phyloP scores from a whole-genome alignment of 2,329 filamentous ascomycete species.

The Penicillium sp. region DNA sequence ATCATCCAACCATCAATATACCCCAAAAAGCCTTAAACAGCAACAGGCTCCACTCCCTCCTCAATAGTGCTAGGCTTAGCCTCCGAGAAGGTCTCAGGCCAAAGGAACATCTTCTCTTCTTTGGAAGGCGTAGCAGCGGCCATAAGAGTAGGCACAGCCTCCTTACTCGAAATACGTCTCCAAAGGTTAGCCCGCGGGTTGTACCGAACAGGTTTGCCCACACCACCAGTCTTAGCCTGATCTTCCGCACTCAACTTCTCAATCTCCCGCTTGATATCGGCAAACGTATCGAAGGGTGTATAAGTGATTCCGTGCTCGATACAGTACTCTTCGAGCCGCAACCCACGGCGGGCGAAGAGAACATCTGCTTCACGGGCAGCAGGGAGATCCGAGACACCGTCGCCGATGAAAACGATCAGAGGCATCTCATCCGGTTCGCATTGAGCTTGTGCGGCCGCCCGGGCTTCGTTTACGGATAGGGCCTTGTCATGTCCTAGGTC shows the following conservation, averaged over 20 bases:
- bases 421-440: conserved; percentile 63
- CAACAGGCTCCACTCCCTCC: conserved; percentile 6
- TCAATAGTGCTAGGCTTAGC: conserved; percentile 34
- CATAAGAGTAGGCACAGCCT: conserved; percentile 53
- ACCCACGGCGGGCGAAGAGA: conserved; percentile 65
- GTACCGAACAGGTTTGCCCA: conserved; percentile 61
- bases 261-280: conserved; percentile 64
- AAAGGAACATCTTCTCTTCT: conserved; percentile 64
- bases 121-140: conserved; percentile 51
- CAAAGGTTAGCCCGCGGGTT: conserved; percentile 70
- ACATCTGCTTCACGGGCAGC: conserved; percentile 67
- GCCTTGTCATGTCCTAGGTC: conserved; percentile 69
- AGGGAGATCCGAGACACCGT: conserved; percentile 67
- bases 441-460: conserved; percentile 54
- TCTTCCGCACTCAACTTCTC: conserved; percentile 60
- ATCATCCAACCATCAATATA: not conserved
- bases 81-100: conserved; percentile 60
- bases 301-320: conserved; percentile 61
- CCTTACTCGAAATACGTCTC: conserved; percentile 62
- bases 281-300: conserved; percentile 65
- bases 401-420: conserved; percentile 68
- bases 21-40: not conserved
- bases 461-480: conserved; percentile 62
- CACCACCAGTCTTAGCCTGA: conserved; percentile 60
- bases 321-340: conserved; percentile 67